phyloP scores from a whole-genome alignment of 1,284 basidiomycete genomes.

The Pisolithus thermaeus region DNA sequence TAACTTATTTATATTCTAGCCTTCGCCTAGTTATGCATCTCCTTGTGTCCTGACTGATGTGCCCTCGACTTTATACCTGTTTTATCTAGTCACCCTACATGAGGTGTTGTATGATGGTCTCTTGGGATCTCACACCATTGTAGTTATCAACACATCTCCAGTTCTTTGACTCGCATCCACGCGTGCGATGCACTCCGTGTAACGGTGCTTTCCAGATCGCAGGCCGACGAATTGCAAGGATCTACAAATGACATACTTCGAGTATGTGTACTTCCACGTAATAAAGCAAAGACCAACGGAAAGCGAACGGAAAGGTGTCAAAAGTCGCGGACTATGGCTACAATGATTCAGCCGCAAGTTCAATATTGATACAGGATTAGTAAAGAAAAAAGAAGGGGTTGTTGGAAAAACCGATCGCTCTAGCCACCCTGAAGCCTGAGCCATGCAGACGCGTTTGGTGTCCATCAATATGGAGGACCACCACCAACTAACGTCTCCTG shows the following conservation, averaged over 20 bases:
- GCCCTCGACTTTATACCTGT: background rate
- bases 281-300: background rate
- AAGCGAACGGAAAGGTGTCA: too few species aligned
- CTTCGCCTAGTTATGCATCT: constrained; percentile 11
- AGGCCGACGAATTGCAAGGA: too few species aligned
- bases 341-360: background rate
- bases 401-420: too few species aligned
- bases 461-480: background rate
- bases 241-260: too few species aligned
- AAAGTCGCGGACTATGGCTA: background rate
- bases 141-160: background rate
- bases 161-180: too few species aligned
- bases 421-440: background rate
- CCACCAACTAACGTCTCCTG: constrained; percentile 21
- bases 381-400: background rate
- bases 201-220: too few species aligned
- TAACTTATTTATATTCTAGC: constrained; percentile 19
- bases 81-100: background rate
- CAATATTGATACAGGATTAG: background rate
- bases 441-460: background rate
- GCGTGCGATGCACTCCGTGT: background rate
- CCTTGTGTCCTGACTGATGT: constrained; percentile 1
- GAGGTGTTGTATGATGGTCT: background rate
- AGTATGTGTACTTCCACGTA: background rate
- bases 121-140: background rate